Base-by-base conservation (phyloP, 2,329 filamentous ascomycete genomes). In the Ophiocordyceps polyrhachis-furcata region DNA sequence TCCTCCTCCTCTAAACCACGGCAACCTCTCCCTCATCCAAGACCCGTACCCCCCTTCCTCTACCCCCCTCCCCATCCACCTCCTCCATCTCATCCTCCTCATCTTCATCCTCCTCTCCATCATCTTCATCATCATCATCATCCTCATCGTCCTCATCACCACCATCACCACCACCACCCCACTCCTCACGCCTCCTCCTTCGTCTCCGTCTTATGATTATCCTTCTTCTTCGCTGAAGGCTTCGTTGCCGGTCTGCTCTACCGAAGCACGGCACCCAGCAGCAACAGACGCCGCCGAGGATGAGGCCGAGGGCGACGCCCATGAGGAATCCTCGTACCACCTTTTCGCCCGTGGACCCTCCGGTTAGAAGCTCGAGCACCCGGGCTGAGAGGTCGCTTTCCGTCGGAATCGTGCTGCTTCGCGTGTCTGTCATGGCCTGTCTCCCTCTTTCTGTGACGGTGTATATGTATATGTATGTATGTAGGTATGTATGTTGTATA, bases 211-310 rank as follows among this genome's bases (percentile, higher is more conserved):
- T 28, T 28, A 28, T 28, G 25, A 28, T 28, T 8, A 28, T 28
- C 9, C 25, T 28, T 11, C 25, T 28, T 28, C 25, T 28, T 11
- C 25, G 25, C 9, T 28, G 25, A 28, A 28, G 25, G 9, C 25
- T 28, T 28, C 25, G 25, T 28, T 28, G 25, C 23, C 29, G 44
- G 19, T 45, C 31, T 21, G 21, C 32, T 15, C 45, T 28, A 28
- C 48, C 46, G 37, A 56, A 56, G 44, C 58, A 60, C 28, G 58
- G 58, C 35, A 58, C 52, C 58, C 58, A 61, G 45, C 58, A 60
- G 46, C 58, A 59, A 28, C 57, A 46, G 40, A 59, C 49, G 44
- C 57, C 53, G 40, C 56, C 58, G n/a, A 60, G 45, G 6, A 57
- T 46, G 5, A 61, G 47, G 3, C 58, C 58, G 20, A 60, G 48